phyloP scores from a whole-genome alignment of 1,284 basidiomycete species.

The Cryptococcus sp. region DNA sequence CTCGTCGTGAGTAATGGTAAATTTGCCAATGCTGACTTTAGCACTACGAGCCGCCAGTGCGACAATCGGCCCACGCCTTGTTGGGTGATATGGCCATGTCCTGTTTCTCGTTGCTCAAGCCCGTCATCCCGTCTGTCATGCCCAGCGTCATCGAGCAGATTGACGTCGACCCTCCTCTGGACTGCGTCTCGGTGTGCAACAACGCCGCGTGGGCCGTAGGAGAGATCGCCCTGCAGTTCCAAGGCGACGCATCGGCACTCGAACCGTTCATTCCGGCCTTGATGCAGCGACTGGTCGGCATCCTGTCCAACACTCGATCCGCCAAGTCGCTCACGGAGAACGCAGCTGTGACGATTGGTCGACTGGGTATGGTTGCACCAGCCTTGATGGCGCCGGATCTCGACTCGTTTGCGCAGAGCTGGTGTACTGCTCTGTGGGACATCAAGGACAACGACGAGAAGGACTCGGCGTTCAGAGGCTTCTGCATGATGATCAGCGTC shows the following conservation, averaged over 20 bases:
- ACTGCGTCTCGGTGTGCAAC: conserved; percentile 95
- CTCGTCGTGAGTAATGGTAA: conserved; percentile 55
- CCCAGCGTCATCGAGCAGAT: conserved; percentile 83
- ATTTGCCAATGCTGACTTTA: conserved; percentile 16
- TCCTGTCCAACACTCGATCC: conserved; percentile 81
- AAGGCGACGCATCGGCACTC: conserved; percentile 50
- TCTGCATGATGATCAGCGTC: conserved; percentile 90
- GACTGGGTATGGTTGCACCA: conserved; percentile 90
- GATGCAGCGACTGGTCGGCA: conserved; percentile 83
- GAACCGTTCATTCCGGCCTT: conserved; percentile 82
- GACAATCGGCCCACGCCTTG: conserved; percentile 94
- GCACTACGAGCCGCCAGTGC: conserved; percentile 89
- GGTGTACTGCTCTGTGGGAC: conserved; percentile 96
- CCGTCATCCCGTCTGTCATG: conserved; percentile 82
- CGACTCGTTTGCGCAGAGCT: conserved; percentile 84
- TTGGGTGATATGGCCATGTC: conserved; percentile 98
- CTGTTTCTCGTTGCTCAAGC: conserved; percentile 69
- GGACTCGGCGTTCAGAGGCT: conserved; percentile 96
- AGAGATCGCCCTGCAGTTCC: conserved; percentile 86
- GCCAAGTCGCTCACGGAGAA: conserved; percentile 95
- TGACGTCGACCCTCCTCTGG: conserved; percentile 63
- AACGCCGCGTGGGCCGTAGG: conserved; percentile 99
- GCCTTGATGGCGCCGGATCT: conserved; percentile 81
- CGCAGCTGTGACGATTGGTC: conserved; percentile 97
- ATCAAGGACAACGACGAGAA: conserved; percentile 99